phyloP scores from a whole-genome alignment of 2,329 filamentous ascomycete genomes.

The Fusarium sp. region DNA sequence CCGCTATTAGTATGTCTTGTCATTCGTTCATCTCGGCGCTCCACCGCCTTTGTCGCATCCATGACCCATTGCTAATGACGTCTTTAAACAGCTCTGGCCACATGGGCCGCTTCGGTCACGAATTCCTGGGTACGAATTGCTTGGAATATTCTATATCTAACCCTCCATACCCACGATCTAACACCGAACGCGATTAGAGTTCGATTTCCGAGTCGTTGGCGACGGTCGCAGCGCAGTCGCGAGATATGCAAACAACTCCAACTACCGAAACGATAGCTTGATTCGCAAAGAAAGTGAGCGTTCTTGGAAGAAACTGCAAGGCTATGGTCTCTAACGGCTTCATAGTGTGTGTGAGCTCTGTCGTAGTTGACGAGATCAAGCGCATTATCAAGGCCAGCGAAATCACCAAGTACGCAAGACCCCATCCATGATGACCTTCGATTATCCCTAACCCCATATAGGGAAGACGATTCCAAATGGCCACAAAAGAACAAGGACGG shows the following conservation, averaged over 20 bases:
- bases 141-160: not conserved
- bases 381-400: slow-evolving; percentile 97
- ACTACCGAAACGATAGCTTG: slow-evolving; percentile 97
- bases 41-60: not conserved
- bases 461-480: slow-evolving; percentile 98
- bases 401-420: slow-evolving; percentile 80
- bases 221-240: slow-evolving; percentile 93
- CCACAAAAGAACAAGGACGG: slow-evolving; percentile 99
- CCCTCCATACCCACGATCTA: not conserved
- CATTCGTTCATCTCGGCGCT: not conserved
- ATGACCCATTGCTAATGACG: slow-evolving; percentile 19
- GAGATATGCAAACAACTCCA: slow-evolving; percentile 98
- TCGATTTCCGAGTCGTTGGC: slow-evolving; percentile 91
- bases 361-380: slow-evolving; percentile 93
- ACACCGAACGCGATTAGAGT: slow-evolving; percentile 68
- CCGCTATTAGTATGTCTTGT: slow-evolving; percentile 84
- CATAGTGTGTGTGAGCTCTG: slow-evolving; percentile 91
- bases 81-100: slow-evolving; percentile 79
- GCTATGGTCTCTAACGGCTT: slow-evolving; percentile 19
- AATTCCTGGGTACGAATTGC: slow-evolving; percentile 78
- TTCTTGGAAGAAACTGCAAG: not conserved
- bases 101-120: slow-evolving; percentile 95
- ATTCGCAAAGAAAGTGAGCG: slow-evolving; percentile 99
- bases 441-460: slow-evolving; percentile 49
- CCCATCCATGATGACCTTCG: not conserved